Percentiles rank a stretch among this genome's conserved stretches.
Conservation (phyloP, 768 basidiomycete species). For the Nevesoporus exiguus region DNA sequence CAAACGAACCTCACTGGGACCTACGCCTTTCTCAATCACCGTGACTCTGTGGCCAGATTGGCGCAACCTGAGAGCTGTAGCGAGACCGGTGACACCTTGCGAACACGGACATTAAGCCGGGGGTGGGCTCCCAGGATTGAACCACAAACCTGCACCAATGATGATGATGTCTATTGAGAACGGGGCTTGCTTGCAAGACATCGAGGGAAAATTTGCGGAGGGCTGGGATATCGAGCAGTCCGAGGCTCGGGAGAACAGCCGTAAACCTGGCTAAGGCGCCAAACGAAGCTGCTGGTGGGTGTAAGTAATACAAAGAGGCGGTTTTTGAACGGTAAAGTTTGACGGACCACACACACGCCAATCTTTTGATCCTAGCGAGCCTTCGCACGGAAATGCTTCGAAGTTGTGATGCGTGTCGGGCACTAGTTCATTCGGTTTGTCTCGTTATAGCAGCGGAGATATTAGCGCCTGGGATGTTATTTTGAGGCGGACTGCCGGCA, state of each 20-base stretch:
- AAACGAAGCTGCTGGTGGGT: neutral
- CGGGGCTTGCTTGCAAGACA: slow-evolving; percentile 23
- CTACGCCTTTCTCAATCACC: slow-evolving; percentile 50
- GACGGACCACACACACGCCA: slow-evolving; percentile 1
- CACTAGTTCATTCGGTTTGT: slow-evolving; percentile 1
- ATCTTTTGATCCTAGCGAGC: slow-evolving; percentile 16
- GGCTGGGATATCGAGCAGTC: neutral
- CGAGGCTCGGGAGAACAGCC: neutral
- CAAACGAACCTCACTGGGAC: slow-evolving; percentile 38
- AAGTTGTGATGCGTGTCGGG: neutral
- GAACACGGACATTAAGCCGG: neutral
- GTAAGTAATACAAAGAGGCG: slow-evolving; percentile 3
- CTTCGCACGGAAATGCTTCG: slow-evolving; percentile 20
- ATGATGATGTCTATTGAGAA: slow-evolving; percentile 32
- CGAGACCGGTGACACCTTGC: slow-evolving; percentile 50
- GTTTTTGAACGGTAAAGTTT: slow-evolving; percentile 18
- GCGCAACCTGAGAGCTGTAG: slow-evolving; percentile 53
- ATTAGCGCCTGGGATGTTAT: neutral
- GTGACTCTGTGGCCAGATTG: slow-evolving; percentile 58
- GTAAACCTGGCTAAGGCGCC: neutral
- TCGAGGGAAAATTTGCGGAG: slow-evolving; percentile 1
- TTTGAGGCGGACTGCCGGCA: slow-evolving; percentile 4
- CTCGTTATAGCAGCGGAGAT: slow-evolving; percentile 10
- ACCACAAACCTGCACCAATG: slow-evolving; percentile 27
- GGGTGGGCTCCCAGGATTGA: neutral